A percentile compares a stretch with the other conserved stretches of the same genome.
Evolutionary conservation across 306 rosid genomes (phyloP).

Genomic region (Quillaja saponaria): DNA sequence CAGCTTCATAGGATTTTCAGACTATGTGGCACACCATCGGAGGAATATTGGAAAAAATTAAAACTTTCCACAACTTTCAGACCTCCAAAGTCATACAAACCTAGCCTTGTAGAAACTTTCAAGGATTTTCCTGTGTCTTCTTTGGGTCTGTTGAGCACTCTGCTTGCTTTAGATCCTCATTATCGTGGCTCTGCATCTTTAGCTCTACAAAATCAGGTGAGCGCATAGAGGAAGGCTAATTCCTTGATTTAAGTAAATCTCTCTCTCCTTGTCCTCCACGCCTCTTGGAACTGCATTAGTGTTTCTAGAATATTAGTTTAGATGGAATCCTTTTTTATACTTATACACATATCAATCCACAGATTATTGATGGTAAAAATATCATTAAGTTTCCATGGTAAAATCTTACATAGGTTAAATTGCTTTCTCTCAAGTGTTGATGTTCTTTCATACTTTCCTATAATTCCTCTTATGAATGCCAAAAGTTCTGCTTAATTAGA

Average conservation of each 20-base stretch:
- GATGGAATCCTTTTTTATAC: too few relatives aligned
- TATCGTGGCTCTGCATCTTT: slow-evolving; percentile 70
- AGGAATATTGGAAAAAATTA: slow-evolving; percentile 78
- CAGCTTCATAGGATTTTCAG: slow-evolving; percentile 82
- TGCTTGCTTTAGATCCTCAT: slow-evolving; percentile 79
- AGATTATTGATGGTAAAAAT: too few relatives aligned
- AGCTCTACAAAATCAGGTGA: slow-evolving; percentile 69
- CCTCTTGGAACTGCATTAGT: slow-evolving; percentile 12
- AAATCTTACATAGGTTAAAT: too few relatives aligned
- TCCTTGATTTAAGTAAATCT: slow-evolving; percentile 11
- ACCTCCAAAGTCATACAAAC: slow-evolving; percentile 69
- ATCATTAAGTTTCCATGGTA: too few relatives aligned
- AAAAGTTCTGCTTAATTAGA: too few relatives aligned
- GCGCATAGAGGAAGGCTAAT: slow-evolving; percentile 21
- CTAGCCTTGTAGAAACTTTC: slow-evolving; percentile 63
- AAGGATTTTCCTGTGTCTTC: slow-evolving; percentile 69
- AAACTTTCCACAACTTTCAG: slow-evolving; percentile 58
- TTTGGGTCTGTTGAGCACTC: slow-evolving; percentile 63
- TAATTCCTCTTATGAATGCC: too few relatives aligned
- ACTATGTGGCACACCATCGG: slow-evolving; percentile 91
- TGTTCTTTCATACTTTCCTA: too few relatives aligned
- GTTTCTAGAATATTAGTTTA: slow-evolving; percentile 13
- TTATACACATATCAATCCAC: background rate
- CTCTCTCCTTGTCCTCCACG: too few relatives aligned
- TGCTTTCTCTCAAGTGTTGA: too few relatives aligned